Evolutionary conservation across 371 early-diverging fungal genomes (phyloP), one percentile per base, ranked within the genome.

Genomic region (Phascolomyces articulosus): DNA sequence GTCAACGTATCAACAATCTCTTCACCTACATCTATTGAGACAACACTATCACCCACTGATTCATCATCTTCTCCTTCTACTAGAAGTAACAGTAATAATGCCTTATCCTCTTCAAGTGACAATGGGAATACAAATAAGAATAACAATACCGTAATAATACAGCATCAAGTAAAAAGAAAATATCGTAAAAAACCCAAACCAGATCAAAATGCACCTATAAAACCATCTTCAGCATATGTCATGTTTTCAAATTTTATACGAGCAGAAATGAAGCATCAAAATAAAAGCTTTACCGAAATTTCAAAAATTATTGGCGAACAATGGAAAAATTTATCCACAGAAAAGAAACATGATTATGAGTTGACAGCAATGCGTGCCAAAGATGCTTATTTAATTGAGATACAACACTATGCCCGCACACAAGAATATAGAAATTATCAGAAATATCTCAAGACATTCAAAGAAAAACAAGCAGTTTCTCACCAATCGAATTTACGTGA

Each of bases 141-240:
- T 51, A 51, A 40, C 59, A 68, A 38, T 55, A 63, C 29, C 57
- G 51, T 51, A 24, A 40, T 29, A 2, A 38, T 29, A 16, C 31
- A 54, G 10, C 51, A 51, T 23, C 51, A 51, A 24, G n/a, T 23
- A 34, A 86, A 86, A 47, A 51, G 86, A 40, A 79, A 80, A 66
- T 85, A 86, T 57, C 72, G 78, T 40, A 71, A 85, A 20, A 84
- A 82, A 61, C 78, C 86, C 0, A 85, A 85, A 62, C 70, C 79
- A 4, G 86, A 86, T 59, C 67, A 72, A 18, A 82, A 83, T 28
- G 85, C 80, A 9, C 86, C 86, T 6, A 34, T 68, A 20, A 85
- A 82, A 48, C 85, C 86, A 15, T 72, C 77, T 18, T 85, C 86
- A 6, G 86, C 86, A 0, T 86, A 86, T 67, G 82, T 86, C 15